A percentile compares a stretch with the other conserved stretches of the same genome.
These are phyloP conservation scores for Suillus placidus DNA, from an alignment of 768 basidiomycete genomes.

Conservation along the genomic window DNA sequence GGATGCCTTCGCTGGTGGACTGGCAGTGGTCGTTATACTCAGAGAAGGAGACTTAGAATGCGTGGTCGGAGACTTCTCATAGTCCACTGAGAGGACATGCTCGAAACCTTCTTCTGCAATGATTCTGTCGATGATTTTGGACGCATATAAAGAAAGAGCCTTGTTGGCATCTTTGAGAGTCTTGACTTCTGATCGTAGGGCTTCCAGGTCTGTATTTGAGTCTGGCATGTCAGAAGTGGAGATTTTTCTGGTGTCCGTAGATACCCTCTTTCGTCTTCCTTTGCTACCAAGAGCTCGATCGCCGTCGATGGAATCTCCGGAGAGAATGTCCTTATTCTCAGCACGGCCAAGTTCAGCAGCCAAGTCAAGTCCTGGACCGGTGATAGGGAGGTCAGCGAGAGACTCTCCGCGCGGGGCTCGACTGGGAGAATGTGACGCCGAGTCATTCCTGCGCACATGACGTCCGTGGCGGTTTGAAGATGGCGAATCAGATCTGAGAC, in stretches of 20 bases:
- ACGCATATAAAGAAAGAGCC: conserved; percentile 91
- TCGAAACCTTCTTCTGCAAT: conserved; percentile 97
- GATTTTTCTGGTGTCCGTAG: conserved; percentile 34
- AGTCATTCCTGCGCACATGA: conserved; percentile 56
- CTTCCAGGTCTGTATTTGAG: conserved; percentile 50
- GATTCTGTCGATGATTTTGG: conserved; percentile 97
- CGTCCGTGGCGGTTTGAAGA: conserved; percentile 46
- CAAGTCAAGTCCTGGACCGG: conserved; percentile 86
- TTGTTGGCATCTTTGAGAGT: conserved; percentile 95
- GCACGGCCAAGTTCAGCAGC: conserved; percentile 92
- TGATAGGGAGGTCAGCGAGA: conserved; percentile 84
- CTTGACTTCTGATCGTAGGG: conserved; percentile 86
- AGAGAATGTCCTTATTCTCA: conserved; percentile 82
- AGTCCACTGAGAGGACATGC: conserved; percentile 93
- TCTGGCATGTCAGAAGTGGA: conserved; percentile 43
- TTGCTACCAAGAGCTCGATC: conserved; percentile 50
- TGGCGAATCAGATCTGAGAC: conserved; percentile 39
- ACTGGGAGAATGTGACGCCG: conserved; percentile 50
- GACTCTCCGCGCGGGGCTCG: conserved; percentile 66
- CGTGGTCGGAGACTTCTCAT: conserved; percentile 61
- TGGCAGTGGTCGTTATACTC: conserved; percentile 29
- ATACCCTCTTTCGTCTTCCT: conserved; percentile 45
- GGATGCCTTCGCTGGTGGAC: conserved; percentile 12
- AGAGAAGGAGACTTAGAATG: conserved; percentile 39
- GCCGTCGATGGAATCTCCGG: conserved; percentile 55